Evolutionary conservation across 345 rosid species (phyloP).

Genomic region (Physaria fendleri): DNA sequence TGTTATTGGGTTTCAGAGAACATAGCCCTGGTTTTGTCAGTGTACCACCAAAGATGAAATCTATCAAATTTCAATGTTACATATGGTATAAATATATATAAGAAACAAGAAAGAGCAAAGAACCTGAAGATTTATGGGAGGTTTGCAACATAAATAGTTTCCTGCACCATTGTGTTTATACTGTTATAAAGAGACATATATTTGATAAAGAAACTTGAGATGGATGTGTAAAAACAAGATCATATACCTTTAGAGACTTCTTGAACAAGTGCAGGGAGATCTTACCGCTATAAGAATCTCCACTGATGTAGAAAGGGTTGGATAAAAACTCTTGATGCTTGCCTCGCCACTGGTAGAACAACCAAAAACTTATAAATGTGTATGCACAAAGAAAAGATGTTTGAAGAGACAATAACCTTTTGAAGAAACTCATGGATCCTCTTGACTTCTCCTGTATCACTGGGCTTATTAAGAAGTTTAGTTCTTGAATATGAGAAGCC

Average conservation of each 20-base stretch:
- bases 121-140: constrained; percentile 55
- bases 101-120: not conserved
- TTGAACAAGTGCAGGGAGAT: not conserved
- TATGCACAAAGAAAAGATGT: not conserved
- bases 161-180: constrained; percentile 32
- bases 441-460: constrained; percentile 38
- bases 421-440: constrained; percentile 42
- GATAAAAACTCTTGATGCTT: not conserved
- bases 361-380: not conserved
- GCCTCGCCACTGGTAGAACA: not conserved
- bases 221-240: no score
- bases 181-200: not conserved
- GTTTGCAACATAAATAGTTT: constrained; percentile 37
- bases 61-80: not conserved
- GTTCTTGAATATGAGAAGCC: constrained; percentile 61
- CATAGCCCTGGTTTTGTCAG: not conserved
- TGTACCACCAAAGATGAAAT: no score
- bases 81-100: not conserved
- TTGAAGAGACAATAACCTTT: constrained; percentile 17
- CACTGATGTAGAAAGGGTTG: not conserved
- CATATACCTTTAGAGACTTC: constrained; percentile 31
- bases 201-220: not conserved
- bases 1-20: not conserved
- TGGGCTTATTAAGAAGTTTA: constrained; percentile 20
- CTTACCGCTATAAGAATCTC: not conserved